A percentile compares a stretch with the other conserved stretches of the same genome.
Conservation (phyloP, 192 early-diverging fungal genomes). For the Backusella psychrophila region DNA sequence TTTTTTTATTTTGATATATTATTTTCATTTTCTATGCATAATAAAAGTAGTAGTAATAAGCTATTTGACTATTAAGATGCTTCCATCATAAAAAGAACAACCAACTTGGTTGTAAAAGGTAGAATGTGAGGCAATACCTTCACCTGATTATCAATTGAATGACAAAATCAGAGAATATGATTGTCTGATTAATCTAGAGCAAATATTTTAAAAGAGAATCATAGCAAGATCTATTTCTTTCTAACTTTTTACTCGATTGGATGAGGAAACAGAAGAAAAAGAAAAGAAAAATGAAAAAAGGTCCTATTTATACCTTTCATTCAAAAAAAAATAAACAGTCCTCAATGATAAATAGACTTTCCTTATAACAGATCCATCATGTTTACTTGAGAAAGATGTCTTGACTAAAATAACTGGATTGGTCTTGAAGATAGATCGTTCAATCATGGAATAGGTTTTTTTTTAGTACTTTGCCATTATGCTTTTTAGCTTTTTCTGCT, state of each 20-base stretch:
- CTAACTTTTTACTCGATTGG: background rate
- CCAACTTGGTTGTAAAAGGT: background rate
- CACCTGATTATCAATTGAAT: background rate
- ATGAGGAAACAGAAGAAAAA: background rate
- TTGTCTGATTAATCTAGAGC: background rate
- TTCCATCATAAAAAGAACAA: background rate
- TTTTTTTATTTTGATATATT: too few relatives aligned
- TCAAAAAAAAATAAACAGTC: background rate
- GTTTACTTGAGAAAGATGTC: background rate
- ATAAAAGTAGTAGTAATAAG: too few relatives aligned
- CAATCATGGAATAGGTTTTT: too few relatives aligned
- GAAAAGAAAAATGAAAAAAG: background rate
- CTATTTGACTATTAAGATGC: background rate
- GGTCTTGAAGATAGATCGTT: too few relatives aligned
- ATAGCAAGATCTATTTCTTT: background rate
- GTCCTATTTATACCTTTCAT: background rate
- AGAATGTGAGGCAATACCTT: background rate
- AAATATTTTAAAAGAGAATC: background rate
- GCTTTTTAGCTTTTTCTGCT: too few relatives aligned
- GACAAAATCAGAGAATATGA: background rate
- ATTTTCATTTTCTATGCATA: too few relatives aligned
- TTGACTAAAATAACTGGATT: background rate
- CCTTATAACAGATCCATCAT: background rate
- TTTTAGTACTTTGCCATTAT: too few relatives aligned
- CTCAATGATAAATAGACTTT: background rate